Evolutionary conservation across 805 yeast genomes (phyloP), one percentile per base, ranked within the genome.

Genomic region (Yamadazyma scolyti): DNA sequence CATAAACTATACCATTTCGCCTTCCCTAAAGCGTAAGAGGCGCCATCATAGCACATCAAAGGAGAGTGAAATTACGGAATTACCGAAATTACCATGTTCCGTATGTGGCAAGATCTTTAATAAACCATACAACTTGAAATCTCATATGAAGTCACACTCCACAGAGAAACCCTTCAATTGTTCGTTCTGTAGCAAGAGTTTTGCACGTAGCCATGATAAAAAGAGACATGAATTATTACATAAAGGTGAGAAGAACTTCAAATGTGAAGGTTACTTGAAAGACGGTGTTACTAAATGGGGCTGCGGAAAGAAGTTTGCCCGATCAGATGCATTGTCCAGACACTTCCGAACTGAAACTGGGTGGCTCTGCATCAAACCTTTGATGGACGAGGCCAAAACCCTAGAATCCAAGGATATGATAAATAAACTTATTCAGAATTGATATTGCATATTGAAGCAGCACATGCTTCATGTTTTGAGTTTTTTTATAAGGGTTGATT

Each of bases 281-380:
- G 80, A 79, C 44, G 79, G 79, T 1, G 50, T 46, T 9, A 75
- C 80, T 3, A 56, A 58, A 41, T 81, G 90, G 89, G 90, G 89
- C 3, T 82, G 90, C 52, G 80, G 82, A 10, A 75, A 77, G 48
- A 65, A 69, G 40, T 82, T 82, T 54, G 87, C 89, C 4, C 62
- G 93, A 24, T 79, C 84, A 2, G 93, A 83, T 52, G 93, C 90
- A 0, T 63, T 82, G 23, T 77, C 83, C 2, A 68, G 90, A 30
- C 93, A 82, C 48, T 81, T 82, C 48, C 61, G 84, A 34, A 79
- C 89, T 2, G 90, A 81, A 37, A 75, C 83, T 0, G 93, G 93
- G 1, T 72, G 81, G 65, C 56, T 65, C 12, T 82, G 93, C 50
- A 73, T 82, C 31, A 62, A 69, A 37, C 84, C 85, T 3, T 60